A percentile compares a stretch with the other conserved stretches of the same genome.
phyloP scores from a whole-genome alignment of 2,329 filamentous ascomycete genomes.

The Juglanconis juglandina region DNA sequence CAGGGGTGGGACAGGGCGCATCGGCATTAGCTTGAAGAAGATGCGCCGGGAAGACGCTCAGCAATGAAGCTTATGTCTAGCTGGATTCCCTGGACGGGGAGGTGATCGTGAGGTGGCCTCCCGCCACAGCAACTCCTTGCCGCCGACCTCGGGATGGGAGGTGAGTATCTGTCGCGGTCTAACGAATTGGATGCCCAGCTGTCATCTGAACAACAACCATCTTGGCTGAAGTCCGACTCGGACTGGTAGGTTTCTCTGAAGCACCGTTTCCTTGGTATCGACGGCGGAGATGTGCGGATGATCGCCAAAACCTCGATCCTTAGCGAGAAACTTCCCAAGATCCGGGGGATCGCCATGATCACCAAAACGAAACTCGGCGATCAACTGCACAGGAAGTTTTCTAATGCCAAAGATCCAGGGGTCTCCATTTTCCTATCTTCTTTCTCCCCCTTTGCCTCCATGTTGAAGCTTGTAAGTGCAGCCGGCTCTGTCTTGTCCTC shows the following conservation, averaged over 20 bases:
- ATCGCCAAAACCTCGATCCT: neutral
- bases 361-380: conserved; percentile 2
- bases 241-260: neutral
- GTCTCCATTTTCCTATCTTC: neutral
- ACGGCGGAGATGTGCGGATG: neutral
- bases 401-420: neutral
- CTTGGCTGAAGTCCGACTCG: neutral
- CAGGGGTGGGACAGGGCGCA: neutral
- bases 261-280: neutral
- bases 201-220: neutral
- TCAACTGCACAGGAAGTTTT: neutral
- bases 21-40: neutral
- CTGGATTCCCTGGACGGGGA: neutral
- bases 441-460: neutral
- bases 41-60: neutral
- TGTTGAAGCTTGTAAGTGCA: neutral
- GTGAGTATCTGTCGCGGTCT: too few relatives aligned
- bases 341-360: conserved; percentile 7
- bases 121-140: neutral
- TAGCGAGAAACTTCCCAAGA: neutral
- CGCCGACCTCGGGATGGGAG: too few relatives aligned
- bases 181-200: neutral
- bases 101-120: neutral
- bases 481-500: neutral
- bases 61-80: neutral